Evolutionary conservation across 192 early-diverging fungal genomes (phyloP).

Genomic region (Coemansia sp.): DNA sequence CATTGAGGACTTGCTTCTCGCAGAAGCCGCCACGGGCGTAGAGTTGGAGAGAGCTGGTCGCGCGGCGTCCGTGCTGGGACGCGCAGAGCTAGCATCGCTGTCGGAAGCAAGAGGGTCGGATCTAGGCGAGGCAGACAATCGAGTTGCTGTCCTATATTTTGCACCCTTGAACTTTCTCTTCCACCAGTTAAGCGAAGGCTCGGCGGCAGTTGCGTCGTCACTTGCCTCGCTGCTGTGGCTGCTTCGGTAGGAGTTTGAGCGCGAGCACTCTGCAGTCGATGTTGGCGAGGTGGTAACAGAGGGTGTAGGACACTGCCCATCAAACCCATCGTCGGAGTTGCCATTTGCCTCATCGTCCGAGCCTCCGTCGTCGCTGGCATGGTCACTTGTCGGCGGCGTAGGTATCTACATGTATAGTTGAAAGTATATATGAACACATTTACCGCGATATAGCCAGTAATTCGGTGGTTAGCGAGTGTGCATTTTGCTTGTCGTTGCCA

Average conservation of each 20-base stretch:
- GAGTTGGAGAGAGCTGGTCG: neutral
- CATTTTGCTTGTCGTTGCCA: neutral
- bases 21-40: neutral
- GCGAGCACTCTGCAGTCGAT: constrained; percentile 49
- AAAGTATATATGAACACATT: neutral
- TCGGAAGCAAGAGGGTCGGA: neutral
- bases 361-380: constrained; percentile 19
- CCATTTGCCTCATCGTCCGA: constrained; percentile 21
- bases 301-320: constrained; percentile 28
- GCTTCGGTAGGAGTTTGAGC: constrained; percentile 40
- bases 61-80: neutral
- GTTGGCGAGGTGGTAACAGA: constrained; percentile 24
- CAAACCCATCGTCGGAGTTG: constrained; percentile 46
- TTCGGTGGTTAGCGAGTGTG: neutral
- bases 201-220: constrained; percentile 32
- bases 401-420: neutral
- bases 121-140: neutral
- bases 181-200: constrained; percentile 50
- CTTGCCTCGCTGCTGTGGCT: constrained; percentile 36
- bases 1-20: constrained; percentile 4
- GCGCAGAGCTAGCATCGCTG: neutral
- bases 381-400: constrained; percentile 1
- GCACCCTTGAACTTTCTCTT: constrained; percentile 26
- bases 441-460: neutral
- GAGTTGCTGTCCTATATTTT: constrained; percentile 14